phyloP scores from a whole-genome alignment of 2,329 filamentous ascomycete genomes.

The Neonectria punicea region DNA sequence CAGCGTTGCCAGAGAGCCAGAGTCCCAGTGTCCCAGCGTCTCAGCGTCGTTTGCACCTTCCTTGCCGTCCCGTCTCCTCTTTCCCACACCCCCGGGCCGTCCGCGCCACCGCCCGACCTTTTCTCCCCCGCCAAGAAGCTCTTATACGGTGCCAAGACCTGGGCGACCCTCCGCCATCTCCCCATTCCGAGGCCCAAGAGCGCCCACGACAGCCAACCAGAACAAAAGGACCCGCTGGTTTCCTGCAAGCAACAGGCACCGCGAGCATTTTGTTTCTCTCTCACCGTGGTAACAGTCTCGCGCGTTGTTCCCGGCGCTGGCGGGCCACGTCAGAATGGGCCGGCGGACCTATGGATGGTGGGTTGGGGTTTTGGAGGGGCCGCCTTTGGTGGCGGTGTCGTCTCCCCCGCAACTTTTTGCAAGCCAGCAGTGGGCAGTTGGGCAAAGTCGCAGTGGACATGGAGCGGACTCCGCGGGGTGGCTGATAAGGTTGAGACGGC shows the following conservation, averaged over 20 bases:
- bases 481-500: constrained; percentile 37
- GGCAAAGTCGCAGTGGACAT: background rate
- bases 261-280: background rate
- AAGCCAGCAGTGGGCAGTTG: constrained; percentile 4
- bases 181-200: background rate
- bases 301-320: constrained; percentile 1
- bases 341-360: constrained; percentile 1
- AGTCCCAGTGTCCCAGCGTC: background rate
- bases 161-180: background rate
- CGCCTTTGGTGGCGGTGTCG: background rate
- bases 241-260: background rate
- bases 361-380: constrained; percentile 17
- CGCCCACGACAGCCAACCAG: background rate
- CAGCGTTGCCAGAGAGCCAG: background rate
- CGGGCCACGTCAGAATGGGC: constrained; percentile 25
- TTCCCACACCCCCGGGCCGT: constrained; percentile 5
- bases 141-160: background rate
- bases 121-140: background rate
- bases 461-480: constrained; percentile 35
- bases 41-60: background rate
- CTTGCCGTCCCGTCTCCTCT: background rate
- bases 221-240: background rate
- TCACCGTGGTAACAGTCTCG: background rate
- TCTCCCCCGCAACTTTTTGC: constrained; percentile 9
- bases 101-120: constrained; percentile 14